Conservation (phyloP, 331 rosid species). For the Cucumis variabilis region DNA sequence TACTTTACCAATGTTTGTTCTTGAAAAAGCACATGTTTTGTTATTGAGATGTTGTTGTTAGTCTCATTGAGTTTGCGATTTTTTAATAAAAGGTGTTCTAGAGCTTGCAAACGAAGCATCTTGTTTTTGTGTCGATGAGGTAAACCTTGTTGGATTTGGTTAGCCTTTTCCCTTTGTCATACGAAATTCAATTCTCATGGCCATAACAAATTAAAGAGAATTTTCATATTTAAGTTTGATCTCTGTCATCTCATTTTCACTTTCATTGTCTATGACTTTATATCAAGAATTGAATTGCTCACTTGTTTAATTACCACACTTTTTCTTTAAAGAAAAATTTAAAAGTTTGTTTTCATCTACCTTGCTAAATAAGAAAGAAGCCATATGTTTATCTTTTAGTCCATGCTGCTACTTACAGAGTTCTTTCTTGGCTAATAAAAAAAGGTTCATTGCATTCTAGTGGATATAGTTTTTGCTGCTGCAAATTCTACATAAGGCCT, state of each 20-base stretch:
- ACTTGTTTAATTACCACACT: background rate
- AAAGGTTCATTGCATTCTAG: constrained; percentile 93
- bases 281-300: background rate
- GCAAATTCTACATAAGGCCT: constrained; percentile 98
- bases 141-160: constrained; percentile 36
- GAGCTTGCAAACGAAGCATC: constrained; percentile 97
- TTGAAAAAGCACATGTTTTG: no score
- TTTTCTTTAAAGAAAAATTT: background rate
- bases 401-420: constrained; percentile 8
- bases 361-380: constrained; percentile 14
- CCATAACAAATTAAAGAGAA: background rate
- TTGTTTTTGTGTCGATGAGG: constrained; percentile 95
- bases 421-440: constrained; percentile 36
- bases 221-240: constrained; percentile 5
- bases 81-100: constrained; percentile 87
- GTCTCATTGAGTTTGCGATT: constrained; percentile 81
- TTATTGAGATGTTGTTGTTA: no score
- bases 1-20: no score
- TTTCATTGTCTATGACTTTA: background rate
- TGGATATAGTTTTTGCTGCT: constrained; percentile 88
- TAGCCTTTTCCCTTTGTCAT: background rate
- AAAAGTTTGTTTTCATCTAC: constrained; percentile 9
- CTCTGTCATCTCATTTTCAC: background rate
- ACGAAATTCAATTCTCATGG: background rate
- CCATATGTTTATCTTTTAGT: constrained; percentile 1